Conservation (phyloP, 148 eudicot genomes). For the Cornus kousa region DNA sequence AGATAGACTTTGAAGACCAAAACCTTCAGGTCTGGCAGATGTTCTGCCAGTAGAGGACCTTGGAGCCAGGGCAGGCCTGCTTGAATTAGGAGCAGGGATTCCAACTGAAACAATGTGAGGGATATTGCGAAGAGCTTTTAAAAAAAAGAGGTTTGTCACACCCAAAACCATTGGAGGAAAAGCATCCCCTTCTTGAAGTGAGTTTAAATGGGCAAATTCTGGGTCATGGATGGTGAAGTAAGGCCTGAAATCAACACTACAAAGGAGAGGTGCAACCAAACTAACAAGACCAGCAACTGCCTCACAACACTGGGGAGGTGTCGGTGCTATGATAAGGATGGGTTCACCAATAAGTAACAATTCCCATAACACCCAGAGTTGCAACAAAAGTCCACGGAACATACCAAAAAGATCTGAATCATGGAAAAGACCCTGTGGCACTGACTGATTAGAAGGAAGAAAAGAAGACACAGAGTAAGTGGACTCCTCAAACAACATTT, state of each 20-base stretch:
- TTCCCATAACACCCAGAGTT: slow-evolving; percentile 94
- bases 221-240: slow-evolving; percentile 96
- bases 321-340: slow-evolving; percentile 87
- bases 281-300: slow-evolving; percentile 95
- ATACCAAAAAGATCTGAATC: slow-evolving; percentile 94
- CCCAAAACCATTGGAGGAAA: slow-evolving; percentile 93
- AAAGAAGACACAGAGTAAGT: slow-evolving; percentile 65
- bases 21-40: slow-evolving; percentile 49
- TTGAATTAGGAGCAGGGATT: slow-evolving; percentile 62
- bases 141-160: slow-evolving; percentile 87
- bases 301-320: slow-evolving; percentile 95
- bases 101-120: slow-evolving; percentile 92
- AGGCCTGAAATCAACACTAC: slow-evolving; percentile 93
- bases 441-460: slow-evolving; percentile 73
- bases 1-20: slow-evolving; percentile 54
- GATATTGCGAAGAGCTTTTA: slow-evolving; percentile 78
- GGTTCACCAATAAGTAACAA: slow-evolving; percentile 91
- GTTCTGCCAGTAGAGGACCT: slow-evolving; percentile 47
- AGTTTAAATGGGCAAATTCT: slow-evolving; percentile 69
- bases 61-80: slow-evolving; percentile 43
- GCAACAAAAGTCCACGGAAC: slow-evolving; percentile 79
- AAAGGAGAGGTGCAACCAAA: slow-evolving; percentile 84
- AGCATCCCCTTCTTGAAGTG: slow-evolving; percentile 59
- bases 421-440: slow-evolving; percentile 89
- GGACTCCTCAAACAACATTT: slow-evolving; percentile 53